Conservation (phyloP, 2,329 filamentous ascomycete species). For the Penicillium digitatum region DNA sequence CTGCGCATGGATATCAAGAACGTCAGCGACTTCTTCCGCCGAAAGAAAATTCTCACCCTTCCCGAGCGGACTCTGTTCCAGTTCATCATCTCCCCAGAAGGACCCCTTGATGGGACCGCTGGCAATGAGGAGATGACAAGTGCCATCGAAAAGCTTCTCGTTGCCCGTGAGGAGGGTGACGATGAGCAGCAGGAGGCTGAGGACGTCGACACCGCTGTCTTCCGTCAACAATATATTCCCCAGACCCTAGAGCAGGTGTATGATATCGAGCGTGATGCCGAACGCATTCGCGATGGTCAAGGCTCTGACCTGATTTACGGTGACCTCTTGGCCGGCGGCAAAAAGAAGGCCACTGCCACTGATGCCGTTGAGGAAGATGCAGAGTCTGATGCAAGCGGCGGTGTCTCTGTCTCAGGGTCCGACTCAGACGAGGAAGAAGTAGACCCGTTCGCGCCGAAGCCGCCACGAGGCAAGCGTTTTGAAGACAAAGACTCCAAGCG, state of each 20-base stretch:
- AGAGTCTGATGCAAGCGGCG: slow-evolving; percentile 35
- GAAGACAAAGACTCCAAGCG: slow-evolving; percentile 89
- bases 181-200: slow-evolving; percentile 51
- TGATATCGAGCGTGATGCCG: slow-evolving; percentile 86
- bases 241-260: slow-evolving; percentile 95
- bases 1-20: slow-evolving; percentile 99
- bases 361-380: slow-evolving; percentile 36
- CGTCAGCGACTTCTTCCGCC: slow-evolving; percentile 83
- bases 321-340: slow-evolving; percentile 71
- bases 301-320: slow-evolving; percentile 78
- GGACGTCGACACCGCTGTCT: slow-evolving; percentile 81
- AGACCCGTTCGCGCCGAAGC: slow-evolving; percentile 59
- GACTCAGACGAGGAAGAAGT: slow-evolving; percentile 46
- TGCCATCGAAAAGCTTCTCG: slow-evolving; percentile 64
- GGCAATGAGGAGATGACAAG: slow-evolving; percentile 55
- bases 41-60: slow-evolving; percentile 77
- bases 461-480: slow-evolving; percentile 75
- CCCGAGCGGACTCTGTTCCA: slow-evolving; percentile 75
- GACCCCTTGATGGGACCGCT: slow-evolving; percentile 35
- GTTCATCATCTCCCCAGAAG: slow-evolving; percentile 67
- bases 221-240: slow-evolving; percentile 93
- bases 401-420: slow-evolving; percentile 36
- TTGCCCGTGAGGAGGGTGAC: slow-evolving; percentile 50
- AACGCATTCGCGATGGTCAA: slow-evolving; percentile 68
- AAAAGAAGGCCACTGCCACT: slow-evolving; percentile 21